Base-by-base conservation (phyloP, 2,329 filamentous ascomycete genomes). In the Colletotrichum sp. region DNA sequence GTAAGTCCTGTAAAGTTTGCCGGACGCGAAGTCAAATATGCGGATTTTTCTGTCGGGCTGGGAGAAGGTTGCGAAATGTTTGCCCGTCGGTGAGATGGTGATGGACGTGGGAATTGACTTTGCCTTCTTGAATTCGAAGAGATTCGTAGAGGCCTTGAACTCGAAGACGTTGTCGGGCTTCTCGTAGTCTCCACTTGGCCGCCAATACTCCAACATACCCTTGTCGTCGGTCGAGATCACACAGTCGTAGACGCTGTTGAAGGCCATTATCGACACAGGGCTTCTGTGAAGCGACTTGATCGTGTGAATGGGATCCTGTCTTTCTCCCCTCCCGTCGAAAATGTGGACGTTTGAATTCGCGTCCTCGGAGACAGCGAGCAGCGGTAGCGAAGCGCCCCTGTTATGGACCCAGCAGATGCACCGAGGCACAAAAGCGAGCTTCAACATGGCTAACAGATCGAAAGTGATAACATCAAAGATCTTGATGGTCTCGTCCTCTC, bases 181-280 rank as follows among this genome's bases (percentile, higher is more conserved):
- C 81, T 98, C 95, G 83, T 95, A 98, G 52, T 88, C 92, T 3
- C 92, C 93, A 77, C 91, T 91, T 1, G 97, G 96, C 74, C 92
- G 91, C 97, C 97, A 99, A 86, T 99, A 99, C 84, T 99, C 97
- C 12, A 99, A 83, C 96, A 99, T 99, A 28, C 97, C 96, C 70
- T 92, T 92, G 79, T 96, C 93, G 79, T 99, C 98, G 0, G 93
- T 93, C 3, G 97, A 99, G 8, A 99, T 87, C 2, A 98, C 96
- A 81, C 97, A 99, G 84, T 99, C 94, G 82, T 93, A 98, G 7
- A 90, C 87, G 82, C 95, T 93, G 84, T 99, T 99, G 87, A 96
- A 99, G 1, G 93, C 93, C 91, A 99, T 96, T 28, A 98, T 86
- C 32, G 93, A 92, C 4, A 99, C 95, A 0, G 95, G 92, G 68